Evolutionary conservation across 768 basidiomycete genomes (phyloP), one percentile per base, ranked within the genome.

Genomic region (Suillus subaureus): DNA sequence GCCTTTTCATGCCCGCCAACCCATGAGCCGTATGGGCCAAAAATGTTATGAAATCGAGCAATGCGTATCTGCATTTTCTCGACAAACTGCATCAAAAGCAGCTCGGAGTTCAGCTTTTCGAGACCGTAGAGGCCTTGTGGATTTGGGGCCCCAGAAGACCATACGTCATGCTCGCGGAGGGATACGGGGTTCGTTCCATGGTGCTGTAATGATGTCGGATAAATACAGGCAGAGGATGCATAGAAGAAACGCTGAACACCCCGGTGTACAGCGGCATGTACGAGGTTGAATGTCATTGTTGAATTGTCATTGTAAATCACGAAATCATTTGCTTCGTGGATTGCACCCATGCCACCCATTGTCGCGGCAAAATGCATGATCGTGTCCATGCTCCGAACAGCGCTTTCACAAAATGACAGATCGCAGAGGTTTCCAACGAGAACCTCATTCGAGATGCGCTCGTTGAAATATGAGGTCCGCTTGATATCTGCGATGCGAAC

Each of bases 261-360:
- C 11, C 78, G 77, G 9, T 71, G 68, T 18, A 77, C 63, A 56
- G 79, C 77, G 0, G 85, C 83, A 1, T 68, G 42, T 39, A 88
- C 69, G 40, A 88, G 61, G 62, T 85, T 84, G 12, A 77, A 56
- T 1, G 84, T 85, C 80, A 88, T 87, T 6, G 65, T 43, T 28
- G 84, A 78, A 65, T 89, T 88, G 31, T 82, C 76, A 7, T 69
- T 64, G 67, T 87, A 89, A 33, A 87, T 84, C 21, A 66, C 65
- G 51, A 81, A 75, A 57, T 85, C 83, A 70, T 88, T 88, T 0
- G 70, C 74, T 5, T 74, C 69, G 67, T 88, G 86, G 55, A 88
- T 89, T 0, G 81, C 81, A 2, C 87, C 87, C 88, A 89, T 89
- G 0, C 87, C 87, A 4, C 86, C 87, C 87, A 87, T 87, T 26